phyloP scores from a whole-genome alignment of 345 rosid species.

The Lepidium sativum region DNA sequence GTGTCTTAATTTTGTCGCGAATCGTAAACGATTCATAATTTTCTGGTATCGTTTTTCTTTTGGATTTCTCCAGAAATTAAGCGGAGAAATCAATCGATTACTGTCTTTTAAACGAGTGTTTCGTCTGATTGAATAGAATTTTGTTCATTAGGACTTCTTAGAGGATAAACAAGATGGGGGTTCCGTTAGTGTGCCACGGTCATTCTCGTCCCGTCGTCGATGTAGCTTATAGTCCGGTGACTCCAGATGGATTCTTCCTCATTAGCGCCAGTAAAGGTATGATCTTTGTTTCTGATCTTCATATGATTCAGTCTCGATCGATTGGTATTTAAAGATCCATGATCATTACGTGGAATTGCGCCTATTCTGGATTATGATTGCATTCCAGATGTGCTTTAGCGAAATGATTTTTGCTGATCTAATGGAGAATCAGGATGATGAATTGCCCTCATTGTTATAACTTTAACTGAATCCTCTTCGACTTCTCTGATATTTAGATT shows the following conservation, averaged over 20 bases:
- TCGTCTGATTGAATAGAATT: neutral
- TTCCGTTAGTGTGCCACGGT: constrained; percentile 76
- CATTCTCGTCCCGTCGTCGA: constrained; percentile 86
- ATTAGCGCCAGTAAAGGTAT: constrained; percentile 82
- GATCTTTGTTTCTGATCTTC: neutral
- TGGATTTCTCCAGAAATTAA: neutral
- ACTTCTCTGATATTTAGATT: constrained; percentile 45
- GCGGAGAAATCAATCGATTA: neutral
- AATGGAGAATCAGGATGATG: neutral
- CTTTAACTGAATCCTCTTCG: neutral
- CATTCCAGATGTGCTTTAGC: no score
- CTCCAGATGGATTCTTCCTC: constrained; percentile 82
- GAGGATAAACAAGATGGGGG: constrained; percentile 48
- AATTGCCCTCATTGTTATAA: neutral
- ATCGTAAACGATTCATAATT: neutral
- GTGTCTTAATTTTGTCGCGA: neutral
- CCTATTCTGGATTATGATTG: neutral
- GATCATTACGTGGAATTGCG: neutral
- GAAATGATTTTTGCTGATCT: neutral
- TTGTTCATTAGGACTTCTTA: neutral
- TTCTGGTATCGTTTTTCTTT: neutral
- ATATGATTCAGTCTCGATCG: neutral
- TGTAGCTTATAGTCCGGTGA: constrained; percentile 63
- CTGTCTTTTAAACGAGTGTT: neutral
- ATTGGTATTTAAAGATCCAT: neutral